Conservation (phyloP, 495 filamentous ascomycete species). For the Polyplosphaeria fusca region DNA sequence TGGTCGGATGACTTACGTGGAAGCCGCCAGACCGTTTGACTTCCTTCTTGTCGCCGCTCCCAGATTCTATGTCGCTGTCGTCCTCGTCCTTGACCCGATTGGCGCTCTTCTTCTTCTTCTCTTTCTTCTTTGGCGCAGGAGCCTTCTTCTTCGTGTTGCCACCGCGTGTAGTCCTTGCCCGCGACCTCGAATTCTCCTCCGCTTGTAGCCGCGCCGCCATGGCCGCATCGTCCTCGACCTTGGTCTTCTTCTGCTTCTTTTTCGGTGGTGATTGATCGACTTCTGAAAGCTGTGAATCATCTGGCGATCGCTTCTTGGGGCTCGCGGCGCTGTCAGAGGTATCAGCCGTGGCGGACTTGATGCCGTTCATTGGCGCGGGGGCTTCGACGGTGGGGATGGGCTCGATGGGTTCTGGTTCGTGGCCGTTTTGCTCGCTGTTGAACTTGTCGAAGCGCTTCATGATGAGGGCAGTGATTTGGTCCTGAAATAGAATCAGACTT, state of each 20-base stretch:
- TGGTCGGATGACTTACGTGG: constrained; percentile 63
- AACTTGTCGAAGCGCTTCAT: constrained; percentile 86
- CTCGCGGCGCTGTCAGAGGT: constrained; percentile 18
- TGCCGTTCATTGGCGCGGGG: constrained; percentile 49
- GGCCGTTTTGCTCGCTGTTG: constrained; percentile 50
- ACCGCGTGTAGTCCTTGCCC: constrained; percentile 66
- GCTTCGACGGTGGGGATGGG: constrained; percentile 38
- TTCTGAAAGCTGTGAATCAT: constrained; percentile 47
- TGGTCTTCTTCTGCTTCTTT: constrained; percentile 55
- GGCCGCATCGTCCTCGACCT: constrained; percentile 64
- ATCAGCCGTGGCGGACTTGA: constrained; percentile 12
- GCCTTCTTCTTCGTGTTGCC: constrained; percentile 51
- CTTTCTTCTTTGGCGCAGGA: constrained; percentile 50
- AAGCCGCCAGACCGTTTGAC: constrained; percentile 66
- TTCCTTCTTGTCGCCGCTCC: constrained; percentile 62
- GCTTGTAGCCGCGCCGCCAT: constrained; percentile 87
- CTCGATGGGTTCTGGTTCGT: constrained; percentile 32
- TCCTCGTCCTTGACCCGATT: constrained; percentile 74
- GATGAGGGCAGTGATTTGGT: constrained; percentile 77
- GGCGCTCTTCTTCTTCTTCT: constrained; percentile 74
- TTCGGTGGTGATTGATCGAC: constrained; percentile 50
- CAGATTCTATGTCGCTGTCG: constrained; percentile 69
- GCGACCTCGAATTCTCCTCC: constrained; percentile 69
- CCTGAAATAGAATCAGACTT: too few species aligned
- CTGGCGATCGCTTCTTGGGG: constrained; percentile 40